A percentile compares a stretch with the other conserved stretches of the same genome.
Evolutionary conservation across 2,329 filamentous ascomycete genomes (phyloP).

Genomic region (Clonostachys solani): DNA sequence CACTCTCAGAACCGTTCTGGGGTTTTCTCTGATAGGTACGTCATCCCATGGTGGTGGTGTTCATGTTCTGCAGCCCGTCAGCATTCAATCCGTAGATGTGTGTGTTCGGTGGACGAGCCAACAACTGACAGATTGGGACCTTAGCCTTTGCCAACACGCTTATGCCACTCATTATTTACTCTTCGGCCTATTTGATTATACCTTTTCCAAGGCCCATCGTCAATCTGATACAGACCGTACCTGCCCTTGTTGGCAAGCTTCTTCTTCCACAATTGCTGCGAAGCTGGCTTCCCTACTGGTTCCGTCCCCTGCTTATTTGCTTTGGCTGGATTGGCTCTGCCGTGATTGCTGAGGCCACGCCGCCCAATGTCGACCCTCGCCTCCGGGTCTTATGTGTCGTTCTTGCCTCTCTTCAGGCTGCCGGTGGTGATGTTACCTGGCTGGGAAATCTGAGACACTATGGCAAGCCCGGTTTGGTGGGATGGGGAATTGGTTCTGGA

Average conservation of each 20-base stretch:
- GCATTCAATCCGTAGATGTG: no score
- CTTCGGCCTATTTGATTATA: conserved; percentile 26
- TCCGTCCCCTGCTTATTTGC: conserved; percentile 16
- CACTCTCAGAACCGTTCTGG: background rate
- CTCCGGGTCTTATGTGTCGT: conserved; percentile 18
- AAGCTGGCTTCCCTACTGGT: conserved; percentile 7
- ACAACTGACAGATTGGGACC: background rate
- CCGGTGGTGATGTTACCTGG: conserved; percentile 23
- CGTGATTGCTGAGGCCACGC: conserved; percentile 16
- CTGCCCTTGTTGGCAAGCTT: conserved; percentile 19
- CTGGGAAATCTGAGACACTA: conserved; percentile 21
- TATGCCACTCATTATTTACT: conserved; percentile 20
- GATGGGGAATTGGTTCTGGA: conserved; percentile 28
- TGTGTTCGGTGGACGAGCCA: background rate
- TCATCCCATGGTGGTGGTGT: background rate
- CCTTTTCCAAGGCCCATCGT: conserved; percentile 23
- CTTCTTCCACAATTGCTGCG: conserved; percentile 18
- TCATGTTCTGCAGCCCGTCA: no score
- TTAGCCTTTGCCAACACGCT: conserved; percentile 22
- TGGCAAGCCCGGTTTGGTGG: conserved; percentile 19
- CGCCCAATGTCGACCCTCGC: conserved; percentile 24
- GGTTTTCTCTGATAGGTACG: background rate
- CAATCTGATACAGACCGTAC: conserved; percentile 21
- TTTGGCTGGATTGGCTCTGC: conserved; percentile 19
- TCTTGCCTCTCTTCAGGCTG: conserved; percentile 18